These are phyloP conservation scores for Pouteria campechiana DNA, from an alignment of 179 eudicot species.

Conservation along the genomic window DNA sequence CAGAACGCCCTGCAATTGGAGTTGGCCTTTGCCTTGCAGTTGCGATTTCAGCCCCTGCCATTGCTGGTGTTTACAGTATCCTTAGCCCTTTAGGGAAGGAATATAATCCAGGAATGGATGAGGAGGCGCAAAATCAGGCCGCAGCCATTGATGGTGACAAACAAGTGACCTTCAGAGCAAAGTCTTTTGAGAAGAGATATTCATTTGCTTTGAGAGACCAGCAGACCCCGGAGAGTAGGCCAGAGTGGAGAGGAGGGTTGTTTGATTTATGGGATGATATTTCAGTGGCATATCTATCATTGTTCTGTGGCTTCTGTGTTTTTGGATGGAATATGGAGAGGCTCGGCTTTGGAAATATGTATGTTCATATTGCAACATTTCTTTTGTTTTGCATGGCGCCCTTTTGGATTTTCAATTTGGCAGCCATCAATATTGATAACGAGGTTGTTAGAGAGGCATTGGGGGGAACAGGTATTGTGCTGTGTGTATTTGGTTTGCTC, in stretches of 20 bases:
- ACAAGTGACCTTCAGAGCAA: constrained; percentile 12
- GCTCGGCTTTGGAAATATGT: constrained; percentile 86
- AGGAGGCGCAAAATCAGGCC: constrained; percentile 45
- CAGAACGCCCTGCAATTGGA: constrained; percentile 67
- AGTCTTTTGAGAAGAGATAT: constrained; percentile 38
- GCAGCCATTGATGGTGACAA: constrained; percentile 10
- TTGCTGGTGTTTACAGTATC: constrained; percentile 74
- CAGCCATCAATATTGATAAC: constrained; percentile 63
- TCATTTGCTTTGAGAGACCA: constrained; percentile 59
- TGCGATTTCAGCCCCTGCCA: constrained; percentile 85
- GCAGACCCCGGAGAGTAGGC: constrained; percentile 19
- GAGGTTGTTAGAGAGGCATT: constrained; percentile 53
- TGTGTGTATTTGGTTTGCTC: constrained; percentile 70
- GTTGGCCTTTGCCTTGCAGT: constrained; percentile 65
- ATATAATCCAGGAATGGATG: constrained; percentile 39
- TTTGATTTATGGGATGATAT: constrained; percentile 67
- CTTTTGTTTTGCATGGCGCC: constrained; percentile 82
- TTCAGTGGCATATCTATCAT: constrained; percentile 46
- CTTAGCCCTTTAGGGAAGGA: constrained; percentile 84
- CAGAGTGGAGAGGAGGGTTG: constrained; percentile 54
- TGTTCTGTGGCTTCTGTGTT: constrained; percentile 80
- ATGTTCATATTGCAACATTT: constrained; percentile 84
- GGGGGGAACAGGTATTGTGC: constrained; percentile 57
- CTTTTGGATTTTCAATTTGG: constrained; percentile 76
- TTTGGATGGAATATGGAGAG: constrained; percentile 99